Conservation (phyloP, 2,329 filamentous ascomycete species). For the Fonsecaea erecta region DNA sequence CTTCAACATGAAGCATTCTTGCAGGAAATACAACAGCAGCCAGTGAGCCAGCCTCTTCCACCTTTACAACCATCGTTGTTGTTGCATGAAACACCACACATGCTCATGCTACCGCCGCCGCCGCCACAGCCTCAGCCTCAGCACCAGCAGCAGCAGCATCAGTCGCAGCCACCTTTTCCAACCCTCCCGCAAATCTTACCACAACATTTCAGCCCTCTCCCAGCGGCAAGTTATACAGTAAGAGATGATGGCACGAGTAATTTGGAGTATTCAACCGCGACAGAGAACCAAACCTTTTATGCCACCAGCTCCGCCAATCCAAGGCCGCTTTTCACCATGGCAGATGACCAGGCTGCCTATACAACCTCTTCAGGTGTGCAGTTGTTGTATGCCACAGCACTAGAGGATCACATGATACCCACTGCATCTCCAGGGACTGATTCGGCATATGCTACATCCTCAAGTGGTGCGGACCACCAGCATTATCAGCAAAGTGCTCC, state of each 20-base stretch:
- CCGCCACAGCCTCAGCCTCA: not conserved
- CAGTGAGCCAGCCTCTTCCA: not conserved
- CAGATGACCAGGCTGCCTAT: not conserved
- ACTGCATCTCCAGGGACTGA: not conserved
- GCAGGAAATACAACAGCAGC: not conserved
- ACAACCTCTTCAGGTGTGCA: not conserved
- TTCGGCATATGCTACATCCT: not conserved
- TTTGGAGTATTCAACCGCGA: not conserved
- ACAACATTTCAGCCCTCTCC: not conserved
- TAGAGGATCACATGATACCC: not conserved
- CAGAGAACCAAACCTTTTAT: not conserved
- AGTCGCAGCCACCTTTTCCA: not conserved
- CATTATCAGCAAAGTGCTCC: not conserved
- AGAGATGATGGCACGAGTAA: not conserved
- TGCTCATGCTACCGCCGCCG: not conserved
- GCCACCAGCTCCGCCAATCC: not conserved
- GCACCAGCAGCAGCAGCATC: not conserved
- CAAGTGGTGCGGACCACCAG: not conserved
- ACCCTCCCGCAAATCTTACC: not conserved
- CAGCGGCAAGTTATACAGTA: not conserved
- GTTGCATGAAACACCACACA: not conserved
- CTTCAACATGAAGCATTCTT: not conserved
- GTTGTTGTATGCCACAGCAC: not conserved
- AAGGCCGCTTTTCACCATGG: not conserved
- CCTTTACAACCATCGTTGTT: not conserved